Conservation (phyloP, 768 basidiomycete genomes). For the Termitomyces sp. region DNA sequence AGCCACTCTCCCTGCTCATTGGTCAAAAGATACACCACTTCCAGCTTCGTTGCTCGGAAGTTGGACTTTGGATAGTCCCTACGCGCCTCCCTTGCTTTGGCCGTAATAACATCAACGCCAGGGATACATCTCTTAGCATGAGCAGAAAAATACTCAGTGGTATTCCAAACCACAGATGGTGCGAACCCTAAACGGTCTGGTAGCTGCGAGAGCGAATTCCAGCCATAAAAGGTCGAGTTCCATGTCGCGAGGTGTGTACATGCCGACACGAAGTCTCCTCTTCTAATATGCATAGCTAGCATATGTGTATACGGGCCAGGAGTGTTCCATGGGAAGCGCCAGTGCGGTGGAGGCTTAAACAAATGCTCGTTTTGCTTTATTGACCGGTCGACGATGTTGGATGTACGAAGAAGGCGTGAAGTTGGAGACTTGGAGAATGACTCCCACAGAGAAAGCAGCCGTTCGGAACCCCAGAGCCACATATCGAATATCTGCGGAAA, state of each 20-base stretch:
- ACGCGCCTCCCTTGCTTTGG: constrained; percentile 19
- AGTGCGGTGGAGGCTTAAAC: constrained; percentile 20
- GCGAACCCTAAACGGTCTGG: constrained; percentile 30
- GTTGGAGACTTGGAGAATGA: constrained; percentile 30
- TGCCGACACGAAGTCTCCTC: constrained; percentile 35
- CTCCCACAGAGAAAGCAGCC: constrained; percentile 34
- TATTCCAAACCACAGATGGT: constrained; percentile 20
- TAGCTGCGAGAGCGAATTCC: constrained; percentile 33
- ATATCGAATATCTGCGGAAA: constrained; percentile 35
- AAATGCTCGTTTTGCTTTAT: constrained; percentile 35
- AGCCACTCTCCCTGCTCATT: constrained; percentile 34
- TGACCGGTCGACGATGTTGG: constrained; percentile 33
- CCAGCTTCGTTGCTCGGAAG: constrained; percentile 14
- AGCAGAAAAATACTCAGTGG: constrained; percentile 21
- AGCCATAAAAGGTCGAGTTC: constrained; percentile 33
- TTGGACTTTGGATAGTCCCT: constrained; percentile 15
- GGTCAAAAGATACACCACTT: constrained; percentile 35
- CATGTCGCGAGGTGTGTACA: constrained; percentile 30
- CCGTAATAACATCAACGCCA: constrained; percentile 21
- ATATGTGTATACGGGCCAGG: constrained; percentile 32
- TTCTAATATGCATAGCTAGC: constrained; percentile 39
- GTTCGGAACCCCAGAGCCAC: constrained; percentile 31
- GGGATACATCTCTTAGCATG: constrained; percentile 35
- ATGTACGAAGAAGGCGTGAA: constrained; percentile 29
- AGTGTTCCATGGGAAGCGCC: constrained; percentile 22